Evolutionary conservation across 768 basidiomycete genomes (phyloP).

Genomic region (Scleroderma bovista): DNA sequence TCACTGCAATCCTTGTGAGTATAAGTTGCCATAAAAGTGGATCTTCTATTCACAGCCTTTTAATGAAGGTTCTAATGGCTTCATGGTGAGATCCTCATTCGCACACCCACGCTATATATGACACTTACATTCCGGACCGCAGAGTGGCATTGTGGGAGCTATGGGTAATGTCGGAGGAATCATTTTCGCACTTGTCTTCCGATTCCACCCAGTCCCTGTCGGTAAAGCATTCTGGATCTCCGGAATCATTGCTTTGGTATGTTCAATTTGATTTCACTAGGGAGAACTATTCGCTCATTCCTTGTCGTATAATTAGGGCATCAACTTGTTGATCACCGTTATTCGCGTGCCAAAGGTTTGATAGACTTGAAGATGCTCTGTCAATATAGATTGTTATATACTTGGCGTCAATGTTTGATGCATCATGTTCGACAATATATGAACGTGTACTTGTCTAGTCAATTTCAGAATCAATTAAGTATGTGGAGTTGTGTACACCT

Average conservation of each 20-base stretch:
- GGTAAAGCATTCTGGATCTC: slow-evolving; percentile 45
- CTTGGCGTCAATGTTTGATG: no score
- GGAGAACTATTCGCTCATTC: background rate
- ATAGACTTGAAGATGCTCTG: background rate
- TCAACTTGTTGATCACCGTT: slow-evolving; percentile 12
- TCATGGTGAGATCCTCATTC: slow-evolving; percentile 24
- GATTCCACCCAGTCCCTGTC: slow-evolving; percentile 35
- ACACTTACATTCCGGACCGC: background rate
- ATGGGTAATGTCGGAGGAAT: slow-evolving; percentile 42
- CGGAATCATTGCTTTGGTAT: slow-evolving; percentile 36
- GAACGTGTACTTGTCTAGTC: no score
- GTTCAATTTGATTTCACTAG: slow-evolving; percentile 1
- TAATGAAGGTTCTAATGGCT: slow-evolving; percentile 25
- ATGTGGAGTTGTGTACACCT: no score
- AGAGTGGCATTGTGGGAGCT: slow-evolving; percentile 36
- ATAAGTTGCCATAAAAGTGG: background rate
- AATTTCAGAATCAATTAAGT: no score
- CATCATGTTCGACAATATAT: no score
- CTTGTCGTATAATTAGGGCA: slow-evolving; percentile 7
- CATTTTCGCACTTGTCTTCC: slow-evolving; percentile 43
- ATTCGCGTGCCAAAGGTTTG: slow-evolving; percentile 13
- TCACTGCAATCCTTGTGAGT: slow-evolving; percentile 41
- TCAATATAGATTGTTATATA: no score
- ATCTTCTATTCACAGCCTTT: background rate
- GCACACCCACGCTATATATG: no score